These are phyloP conservation scores for Dittrichia graveolens DNA, from an alignment of 129 eudicot species.

Conservation along the genomic window DNA sequence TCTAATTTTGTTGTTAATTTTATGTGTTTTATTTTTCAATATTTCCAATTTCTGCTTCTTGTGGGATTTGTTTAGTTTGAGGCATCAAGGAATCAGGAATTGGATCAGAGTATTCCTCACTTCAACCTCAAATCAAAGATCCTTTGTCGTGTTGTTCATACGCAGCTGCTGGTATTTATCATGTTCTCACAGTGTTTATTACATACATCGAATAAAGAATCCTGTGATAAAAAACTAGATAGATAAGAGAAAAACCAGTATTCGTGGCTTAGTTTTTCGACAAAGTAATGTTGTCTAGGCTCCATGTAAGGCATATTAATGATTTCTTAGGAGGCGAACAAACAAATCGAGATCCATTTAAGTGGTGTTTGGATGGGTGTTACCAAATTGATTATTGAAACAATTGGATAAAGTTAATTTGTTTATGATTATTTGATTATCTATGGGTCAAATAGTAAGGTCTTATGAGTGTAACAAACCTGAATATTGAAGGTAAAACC, in stretches of 20 bases:
- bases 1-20: not conserved
- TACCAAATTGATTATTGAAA: not conserved
- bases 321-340: not conserved
- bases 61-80: slow-evolving; percentile 55
- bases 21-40: slow-evolving; percentile 17
- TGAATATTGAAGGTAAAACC: not conserved
- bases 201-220: too few species aligned
- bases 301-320: not conserved
- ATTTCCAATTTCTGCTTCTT: slow-evolving; percentile 21
- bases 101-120: slow-evolving; percentile 62
- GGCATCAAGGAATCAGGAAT: slow-evolving; percentile 81
- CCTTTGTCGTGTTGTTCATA: slow-evolving; percentile 75
- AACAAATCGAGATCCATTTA: not conserved
- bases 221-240: too few species aligned
- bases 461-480: not conserved
- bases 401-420: not conserved
- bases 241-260: too few species aligned
- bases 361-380: not conserved
- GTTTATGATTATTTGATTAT: not conserved
- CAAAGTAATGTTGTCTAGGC: too few species aligned
- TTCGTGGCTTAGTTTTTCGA: too few species aligned
- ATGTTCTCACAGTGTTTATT: slow-evolving; percentile 2
- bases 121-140: slow-evolving; percentile 73
- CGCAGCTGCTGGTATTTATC: slow-evolving; percentile 62
- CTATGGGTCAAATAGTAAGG: not conserved